Evolutionary conservation across 768 basidiomycete genomes (phyloP), one percentile per base, ranked within the genome.

Genomic region (Collybiopsis confluens): DNA sequence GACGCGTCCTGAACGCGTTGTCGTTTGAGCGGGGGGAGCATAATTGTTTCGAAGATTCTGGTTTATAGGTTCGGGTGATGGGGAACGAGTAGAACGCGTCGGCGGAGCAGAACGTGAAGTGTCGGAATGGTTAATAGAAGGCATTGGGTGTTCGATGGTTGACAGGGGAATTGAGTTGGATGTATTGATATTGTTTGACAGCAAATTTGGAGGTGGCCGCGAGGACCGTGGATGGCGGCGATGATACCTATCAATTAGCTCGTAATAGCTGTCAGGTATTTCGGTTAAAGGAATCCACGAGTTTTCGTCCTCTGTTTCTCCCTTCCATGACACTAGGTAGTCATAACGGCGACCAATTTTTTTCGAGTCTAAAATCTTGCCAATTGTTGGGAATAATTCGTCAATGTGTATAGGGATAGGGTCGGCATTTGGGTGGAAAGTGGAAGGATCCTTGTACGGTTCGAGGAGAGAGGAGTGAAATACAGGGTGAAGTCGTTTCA

Each of bases 231-330:
- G 64, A 49, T 72, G 61, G 26, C 63, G 62, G 42, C 65, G 64
- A 45, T 74, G 70, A 52, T 70, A 74, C 9, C 60, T 57, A 28
- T 71, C 67, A 38, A 73, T 43, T 11, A 65, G 42, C 42, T 70
- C 61, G 52, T 72, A 61, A 45, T 51, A 37, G 9, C 65, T 41
- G 3, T 56, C 60, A 4, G 70, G 70, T 40, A 73, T 59, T 21
- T 73, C 70, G n/a, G 65, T 64, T 9, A 71, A 59, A 2, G 69
- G 61, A 49, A 71, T 58, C 72, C 73, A 71, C 9, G 68, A 67
- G 52, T 66, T 60, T 50, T 74, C 65, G 41, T 65, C 61, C 8
- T 62, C 60, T 7, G 61, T 57, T 36, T 55, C 55, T 36, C 54
- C 55, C 36, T 58, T 56, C 66, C 64, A 73, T 4, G 47, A 54